Conservation (phyloP, 495 filamentous ascomycete genomes). For the Talaromyces stipitatus region DNA sequence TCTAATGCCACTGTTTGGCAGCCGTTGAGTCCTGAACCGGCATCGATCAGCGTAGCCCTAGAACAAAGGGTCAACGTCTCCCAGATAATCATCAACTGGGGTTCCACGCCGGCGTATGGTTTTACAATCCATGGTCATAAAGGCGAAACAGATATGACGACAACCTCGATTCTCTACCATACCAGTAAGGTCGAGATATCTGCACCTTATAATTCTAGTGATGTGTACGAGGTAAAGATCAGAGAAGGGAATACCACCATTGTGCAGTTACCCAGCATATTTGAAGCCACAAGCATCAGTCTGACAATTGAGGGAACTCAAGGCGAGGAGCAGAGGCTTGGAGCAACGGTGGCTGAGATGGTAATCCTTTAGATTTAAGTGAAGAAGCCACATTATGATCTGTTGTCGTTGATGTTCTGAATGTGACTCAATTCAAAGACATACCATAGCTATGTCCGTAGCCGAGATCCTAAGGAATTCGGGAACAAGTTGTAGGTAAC, state of each 20-base stretch:
- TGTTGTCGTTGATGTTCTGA: no score
- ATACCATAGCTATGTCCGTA: no score
- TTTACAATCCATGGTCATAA: conserved; percentile 1
- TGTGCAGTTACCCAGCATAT: not conserved
- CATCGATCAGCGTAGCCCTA: not conserved
- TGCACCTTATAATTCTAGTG: conserved; percentile 50
- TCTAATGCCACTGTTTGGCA: conserved; percentile 4
- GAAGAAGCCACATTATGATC: no score
- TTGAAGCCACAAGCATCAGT: not conserved
- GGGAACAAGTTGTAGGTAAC: no score
- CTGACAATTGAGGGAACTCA: not conserved
- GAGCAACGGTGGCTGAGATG: conserved; percentile 2
- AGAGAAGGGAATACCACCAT: not conserved
- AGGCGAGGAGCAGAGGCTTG: not conserved
- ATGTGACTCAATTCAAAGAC: no score
- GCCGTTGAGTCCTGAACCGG: not conserved
- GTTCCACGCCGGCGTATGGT: not conserved
- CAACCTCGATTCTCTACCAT: not conserved
- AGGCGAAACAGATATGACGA: not conserved
- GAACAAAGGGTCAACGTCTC: not conserved
- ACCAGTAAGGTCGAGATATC: conserved; percentile 23
- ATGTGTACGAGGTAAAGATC: conserved; percentile 17
- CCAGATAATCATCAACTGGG: not conserved
- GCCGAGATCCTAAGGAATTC: no score
- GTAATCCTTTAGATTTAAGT: conserved; percentile 2